Conservation (phyloP, 148 eudicot species). For the Nepenthes mirabilis region DNA sequence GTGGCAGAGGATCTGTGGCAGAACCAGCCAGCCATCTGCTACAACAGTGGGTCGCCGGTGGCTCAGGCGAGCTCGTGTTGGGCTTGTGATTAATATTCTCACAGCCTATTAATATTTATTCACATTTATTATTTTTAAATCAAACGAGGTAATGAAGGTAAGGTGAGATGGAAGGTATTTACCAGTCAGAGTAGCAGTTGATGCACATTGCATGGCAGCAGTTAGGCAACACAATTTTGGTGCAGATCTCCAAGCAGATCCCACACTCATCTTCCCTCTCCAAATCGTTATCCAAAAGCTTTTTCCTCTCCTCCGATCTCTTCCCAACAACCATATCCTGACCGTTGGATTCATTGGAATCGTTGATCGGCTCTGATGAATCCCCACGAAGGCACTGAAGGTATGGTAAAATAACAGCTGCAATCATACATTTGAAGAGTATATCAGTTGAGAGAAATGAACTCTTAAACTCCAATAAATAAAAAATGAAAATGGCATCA, state of each 20-base stretch:
- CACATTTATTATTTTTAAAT: no score
- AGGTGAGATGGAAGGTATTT: neutral
- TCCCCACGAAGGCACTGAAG: conserved; percentile 39
- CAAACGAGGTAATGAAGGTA: no score
- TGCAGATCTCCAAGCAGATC: conserved; percentile 65
- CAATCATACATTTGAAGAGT: conserved; percentile 2
- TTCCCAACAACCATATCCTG: conserved; percentile 10
- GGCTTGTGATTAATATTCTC: no score
- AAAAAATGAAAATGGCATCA: no score
- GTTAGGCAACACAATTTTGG: conserved; percentile 55
- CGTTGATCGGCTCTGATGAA: conserved; percentile 17
- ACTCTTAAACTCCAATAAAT: no score
- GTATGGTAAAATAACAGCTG: conserved; percentile 49
- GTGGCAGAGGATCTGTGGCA: no score
- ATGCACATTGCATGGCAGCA: conserved; percentile 75
- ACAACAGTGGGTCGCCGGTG: no score
- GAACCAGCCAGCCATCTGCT: no score
- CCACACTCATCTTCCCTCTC: conserved; percentile 69
- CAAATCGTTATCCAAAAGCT: conserved; percentile 21
- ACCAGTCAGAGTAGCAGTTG: conserved; percentile 65
- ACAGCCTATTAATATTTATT: no score
- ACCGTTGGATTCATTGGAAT: conserved; percentile 11
- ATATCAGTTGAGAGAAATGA: no score
- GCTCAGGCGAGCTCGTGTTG: no score
- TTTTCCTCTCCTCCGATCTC: conserved; percentile 21